Evolutionary conservation across 2,329 filamentous ascomycete species (phyloP).

Genomic region (Ophiocordyceps camponoti-rufipedis): DNA sequence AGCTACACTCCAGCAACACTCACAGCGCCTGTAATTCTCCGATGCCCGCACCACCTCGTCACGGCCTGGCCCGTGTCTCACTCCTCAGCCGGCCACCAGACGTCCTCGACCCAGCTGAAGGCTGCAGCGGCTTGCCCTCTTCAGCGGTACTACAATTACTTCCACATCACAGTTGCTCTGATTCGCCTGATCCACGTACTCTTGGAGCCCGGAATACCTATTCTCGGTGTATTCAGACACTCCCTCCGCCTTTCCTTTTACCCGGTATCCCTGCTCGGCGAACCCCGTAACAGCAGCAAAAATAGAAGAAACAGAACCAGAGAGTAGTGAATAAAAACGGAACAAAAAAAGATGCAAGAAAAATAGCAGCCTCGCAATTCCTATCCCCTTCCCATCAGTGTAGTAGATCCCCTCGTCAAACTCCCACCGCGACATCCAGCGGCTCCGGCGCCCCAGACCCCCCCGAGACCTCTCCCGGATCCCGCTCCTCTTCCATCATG

Average conservation of each 20-base stretch:
- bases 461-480: conserved; percentile 12
- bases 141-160: too few relatives aligned
- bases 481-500: conserved; percentile 42
- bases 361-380: background rate
- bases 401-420: background rate
- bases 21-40: background rate
- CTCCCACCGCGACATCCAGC: conserved; percentile 10
- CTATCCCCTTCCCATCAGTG: background rate
- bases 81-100: background rate
- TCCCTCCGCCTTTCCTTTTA: too few relatives aligned
- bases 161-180: too few relatives aligned
- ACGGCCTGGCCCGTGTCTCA: background rate
- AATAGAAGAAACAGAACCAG: background rate
- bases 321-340: background rate
- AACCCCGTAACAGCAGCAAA: background rate
- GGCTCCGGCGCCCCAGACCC: conserved; percentile 9
- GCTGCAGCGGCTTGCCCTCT: too few relatives aligned
- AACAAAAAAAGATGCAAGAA: background rate
- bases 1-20: background rate
- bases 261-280: too few relatives aligned
- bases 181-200: too few relatives aligned
- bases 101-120: too few relatives aligned
- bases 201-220: too few relatives aligned
- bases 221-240: too few relatives aligned
- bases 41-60: background rate